phyloP scores from a whole-genome alignment of 768 basidiomycete species.

The Panellus pusillus region DNA sequence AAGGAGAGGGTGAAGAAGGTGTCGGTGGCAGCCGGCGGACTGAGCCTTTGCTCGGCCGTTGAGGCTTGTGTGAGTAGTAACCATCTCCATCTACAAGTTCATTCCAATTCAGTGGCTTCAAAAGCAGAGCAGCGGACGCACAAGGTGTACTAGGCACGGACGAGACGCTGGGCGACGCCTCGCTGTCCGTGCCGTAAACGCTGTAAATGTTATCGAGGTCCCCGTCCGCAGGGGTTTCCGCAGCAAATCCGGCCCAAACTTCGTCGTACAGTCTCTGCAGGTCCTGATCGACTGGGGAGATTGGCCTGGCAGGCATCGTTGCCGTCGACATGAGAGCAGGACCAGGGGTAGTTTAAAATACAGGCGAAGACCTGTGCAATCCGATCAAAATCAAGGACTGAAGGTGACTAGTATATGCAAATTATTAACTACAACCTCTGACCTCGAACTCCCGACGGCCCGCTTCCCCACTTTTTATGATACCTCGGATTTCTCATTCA shows the following conservation, averaged over 20 bases:
- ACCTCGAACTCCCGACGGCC: no score
- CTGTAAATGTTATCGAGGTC: constrained; percentile 14
- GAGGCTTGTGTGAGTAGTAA: constrained; percentile 8
- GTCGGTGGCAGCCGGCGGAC: constrained; percentile 19
- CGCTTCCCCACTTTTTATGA: no score
- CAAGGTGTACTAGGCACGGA: constrained; percentile 13
- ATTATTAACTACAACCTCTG: no score
- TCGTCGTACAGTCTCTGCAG: constrained; percentile 23
- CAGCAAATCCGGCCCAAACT: constrained; percentile 22
- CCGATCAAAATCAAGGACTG: no score
- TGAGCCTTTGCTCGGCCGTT: not conserved
- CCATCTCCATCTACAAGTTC: constrained; percentile 10
- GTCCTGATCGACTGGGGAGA: constrained; percentile 20
- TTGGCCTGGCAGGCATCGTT: constrained; percentile 10
- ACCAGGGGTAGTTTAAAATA: not conserved
- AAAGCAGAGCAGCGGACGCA: constrained; percentile 1
- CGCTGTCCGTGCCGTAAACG: constrained; percentile 3
- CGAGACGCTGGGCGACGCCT: constrained; percentile 7
- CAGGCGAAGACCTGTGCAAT: not conserved
- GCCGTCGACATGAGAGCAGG: constrained; percentile 17
- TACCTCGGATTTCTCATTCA: no score
- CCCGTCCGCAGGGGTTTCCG: constrained; percentile 12
- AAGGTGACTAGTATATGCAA: no score
- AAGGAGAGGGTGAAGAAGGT: constrained; percentile 16
- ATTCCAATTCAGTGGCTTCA: not conserved